Base-by-base conservation (phyloP, 1,139 yeast species). In the Cylindricascospora bacillispora region DNA sequence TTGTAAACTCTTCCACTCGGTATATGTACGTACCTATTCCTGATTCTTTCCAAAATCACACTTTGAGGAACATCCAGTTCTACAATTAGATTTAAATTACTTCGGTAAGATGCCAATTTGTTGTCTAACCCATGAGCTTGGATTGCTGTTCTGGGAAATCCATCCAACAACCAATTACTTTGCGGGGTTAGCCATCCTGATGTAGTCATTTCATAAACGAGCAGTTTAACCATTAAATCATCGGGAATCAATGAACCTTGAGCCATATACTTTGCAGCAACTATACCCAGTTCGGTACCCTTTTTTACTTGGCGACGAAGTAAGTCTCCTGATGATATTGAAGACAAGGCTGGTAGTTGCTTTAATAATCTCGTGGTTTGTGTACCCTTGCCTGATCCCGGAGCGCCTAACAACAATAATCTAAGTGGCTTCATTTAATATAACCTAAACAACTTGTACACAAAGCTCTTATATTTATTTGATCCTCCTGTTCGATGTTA, bases 351-450 rank as follows among this genome's bases (percentile, higher is more conserved):
- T 1, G 76, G 68, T 38, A 77, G 67, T 28, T 61, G 59, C 30
- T 67, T 63, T 35, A 78, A 54, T 9, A 86, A 60, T 35, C 74
- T 63, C 2, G 76, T 57, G 0, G 94, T 78, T 43, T 79, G 82
- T 0, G 97, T 86, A 2, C 95, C 95, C 50, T 86, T 86, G 2
- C 95, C 95, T 1, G 94, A 68, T 0, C 95, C 97, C 0, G 95
- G 97, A 1, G 95, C 94, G 4, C 95, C 95, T 30, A 85, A 58
- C 6, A 85, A 61, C 21, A 85, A 61, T 25, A 83, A 56, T 40
- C 95, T 59, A 23, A 81, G 49, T 2, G 93, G 80, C 11, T 36
- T 45, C 15, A 17, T 20, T 18, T 10, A n/a, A n/a, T n/a, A n/a
- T n/a, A n/a, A n/a, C n/a, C n/a, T n/a, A n/a, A n/a, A n/a, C n/a